phyloP scores from a whole-genome alignment of 129 eudicot genomes.

The Pseudognaphalium luteoalbum region DNA sequence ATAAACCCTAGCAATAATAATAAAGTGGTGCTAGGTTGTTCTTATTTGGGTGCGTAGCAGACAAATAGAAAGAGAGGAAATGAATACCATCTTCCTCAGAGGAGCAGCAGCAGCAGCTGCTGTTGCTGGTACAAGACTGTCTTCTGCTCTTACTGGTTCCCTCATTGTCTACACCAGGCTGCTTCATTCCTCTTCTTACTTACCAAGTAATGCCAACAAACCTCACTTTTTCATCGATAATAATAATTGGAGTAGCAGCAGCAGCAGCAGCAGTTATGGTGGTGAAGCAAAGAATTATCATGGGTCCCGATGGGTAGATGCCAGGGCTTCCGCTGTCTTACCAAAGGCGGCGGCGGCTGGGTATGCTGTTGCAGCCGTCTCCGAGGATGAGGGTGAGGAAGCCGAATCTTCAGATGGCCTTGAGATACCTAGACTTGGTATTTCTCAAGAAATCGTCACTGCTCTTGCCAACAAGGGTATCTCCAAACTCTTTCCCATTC shows the following conservation, averaged over 20 bases:
- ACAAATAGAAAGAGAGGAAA: too few species aligned
- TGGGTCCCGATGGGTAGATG: neutral
- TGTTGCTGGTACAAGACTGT: too few species aligned
- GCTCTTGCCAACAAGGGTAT: constrained; percentile 58
- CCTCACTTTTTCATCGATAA: too few species aligned
- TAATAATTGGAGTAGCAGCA: neutral
- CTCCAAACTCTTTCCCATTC: constrained; percentile 73
- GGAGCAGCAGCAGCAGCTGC: too few species aligned
- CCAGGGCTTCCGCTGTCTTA: constrained; percentile 29
- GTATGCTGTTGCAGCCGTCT: constrained; percentile 44
- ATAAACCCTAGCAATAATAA: too few species aligned
- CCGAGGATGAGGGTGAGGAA: neutral
- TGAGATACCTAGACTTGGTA: constrained; percentile 65
- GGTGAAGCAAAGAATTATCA: neutral
- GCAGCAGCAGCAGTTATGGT: neutral
- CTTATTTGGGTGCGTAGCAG: too few species aligned
- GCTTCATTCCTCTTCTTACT: too few species aligned
- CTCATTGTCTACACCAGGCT: too few species aligned
- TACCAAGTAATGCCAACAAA: too few species aligned
- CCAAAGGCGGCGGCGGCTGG: constrained; percentile 27
- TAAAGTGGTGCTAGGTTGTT: too few species aligned
- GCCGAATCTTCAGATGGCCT: constrained; percentile 38
- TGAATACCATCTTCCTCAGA: too few species aligned
- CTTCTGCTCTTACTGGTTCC: too few species aligned
- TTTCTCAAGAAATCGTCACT: constrained; percentile 50